A percentile compares a stretch with the other conserved stretches of the same genome.
Conservation (phyloP, 2,329 filamentous ascomycete genomes). For the Cytospora schulzeri region DNA sequence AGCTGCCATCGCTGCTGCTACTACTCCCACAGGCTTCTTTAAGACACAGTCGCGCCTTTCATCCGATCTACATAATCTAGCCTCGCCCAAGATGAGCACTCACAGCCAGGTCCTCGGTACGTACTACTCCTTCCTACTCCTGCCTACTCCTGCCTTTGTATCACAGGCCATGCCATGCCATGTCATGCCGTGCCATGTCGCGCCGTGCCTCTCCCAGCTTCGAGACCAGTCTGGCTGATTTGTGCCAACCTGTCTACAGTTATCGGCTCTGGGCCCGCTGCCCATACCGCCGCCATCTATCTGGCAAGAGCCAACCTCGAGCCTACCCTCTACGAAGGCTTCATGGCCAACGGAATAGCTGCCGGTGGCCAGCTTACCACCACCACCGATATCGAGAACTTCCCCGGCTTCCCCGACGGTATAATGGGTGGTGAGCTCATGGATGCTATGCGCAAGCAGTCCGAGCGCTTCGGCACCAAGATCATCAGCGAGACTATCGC, state of each 20-base stretch:
- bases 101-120: constrained; percentile 89
- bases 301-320: constrained; percentile 91
- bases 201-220: constrained; percentile 23
- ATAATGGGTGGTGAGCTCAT: constrained; percentile 89
- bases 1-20: constrained; percentile 65
- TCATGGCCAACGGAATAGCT: constrained; percentile 95
- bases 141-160: too few species aligned
- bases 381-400: constrained; percentile 98
- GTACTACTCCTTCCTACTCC: constrained; percentile 44
- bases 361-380: constrained; percentile 97
- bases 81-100: constrained; percentile 62
- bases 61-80: constrained; percentile 42
- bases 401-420: constrained; percentile 86
- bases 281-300: constrained; percentile 97
- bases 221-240: constrained; percentile 1
- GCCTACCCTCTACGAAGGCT: constrained; percentile 95
- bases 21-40: constrained; percentile 52
- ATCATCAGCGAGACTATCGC: constrained; percentile 92
- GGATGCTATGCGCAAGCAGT: constrained; percentile 94
- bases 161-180: too few species aligned
- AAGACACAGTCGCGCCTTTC: constrained; percentile 47
- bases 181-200: too few species aligned
- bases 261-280: constrained; percentile 93
- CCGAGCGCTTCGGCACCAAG: constrained; percentile 86
- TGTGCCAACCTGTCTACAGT: constrained; percentile 47